Percentiles rank a stretch among this genome's conserved stretches.
Evolutionary conservation across 805 yeast genomes (phyloP).

Genomic region (Torulaspora maleeae): DNA sequence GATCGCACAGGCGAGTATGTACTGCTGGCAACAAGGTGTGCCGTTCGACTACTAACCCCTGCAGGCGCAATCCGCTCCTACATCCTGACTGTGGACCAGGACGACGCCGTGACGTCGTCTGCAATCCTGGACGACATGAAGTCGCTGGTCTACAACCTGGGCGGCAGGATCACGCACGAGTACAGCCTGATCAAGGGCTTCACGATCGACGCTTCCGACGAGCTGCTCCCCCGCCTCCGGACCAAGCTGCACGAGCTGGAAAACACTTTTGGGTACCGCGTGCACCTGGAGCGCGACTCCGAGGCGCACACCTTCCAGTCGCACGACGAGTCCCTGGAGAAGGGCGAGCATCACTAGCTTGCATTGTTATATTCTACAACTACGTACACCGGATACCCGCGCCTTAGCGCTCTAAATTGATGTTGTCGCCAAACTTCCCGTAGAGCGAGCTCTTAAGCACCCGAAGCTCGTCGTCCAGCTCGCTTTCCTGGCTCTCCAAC

Average conservation of each 20-base stretch:
- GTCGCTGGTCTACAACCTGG: constrained; percentile 35
- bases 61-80: constrained; percentile 16
- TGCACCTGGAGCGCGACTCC: constrained; percentile 28
- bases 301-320: constrained; percentile 25
- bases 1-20: constrained; percentile 9
- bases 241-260: constrained; percentile 17
- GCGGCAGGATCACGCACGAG: constrained; percentile 46
- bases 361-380: not conserved
- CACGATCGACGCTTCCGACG: constrained; percentile 39
- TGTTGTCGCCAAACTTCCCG: constrained; percentile 83
- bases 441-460: constrained; percentile 70
- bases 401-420: constrained; percentile 65
- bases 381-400: not conserved
- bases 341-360: constrained; percentile 1
- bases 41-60: not conserved
- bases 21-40: not conserved
- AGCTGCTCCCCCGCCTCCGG: constrained; percentile 23
- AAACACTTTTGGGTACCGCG: constrained; percentile 16
- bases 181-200: constrained; percentile 48
- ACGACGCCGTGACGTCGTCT: constrained; percentile 6
- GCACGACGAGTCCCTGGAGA: constrained; percentile 7
- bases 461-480: constrained; percentile 50
- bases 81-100: constrained; percentile 19
- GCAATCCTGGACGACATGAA: constrained; percentile 31
- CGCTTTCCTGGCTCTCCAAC: constrained; percentile 45